Base-by-base conservation (phyloP, 306 rosid species). In the Vachellia pachyceras region DNA sequence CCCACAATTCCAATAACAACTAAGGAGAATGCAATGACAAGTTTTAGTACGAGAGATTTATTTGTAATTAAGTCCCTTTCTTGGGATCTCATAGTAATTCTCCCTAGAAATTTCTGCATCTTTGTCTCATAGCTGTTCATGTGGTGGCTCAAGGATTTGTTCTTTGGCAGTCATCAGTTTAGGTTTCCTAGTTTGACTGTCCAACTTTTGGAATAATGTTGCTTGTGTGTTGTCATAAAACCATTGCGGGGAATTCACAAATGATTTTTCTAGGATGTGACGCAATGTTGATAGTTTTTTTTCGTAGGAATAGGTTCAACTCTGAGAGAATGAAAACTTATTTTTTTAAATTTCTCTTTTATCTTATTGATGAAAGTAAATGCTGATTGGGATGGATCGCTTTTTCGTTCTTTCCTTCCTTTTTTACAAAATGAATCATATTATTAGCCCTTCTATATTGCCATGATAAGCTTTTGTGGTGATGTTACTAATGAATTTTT, bases 401-500 rank as follows among this genome's bases (percentile, higher is more conserved):
- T 44, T 29, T 46, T 3, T 23, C 0, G 17, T 15, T 2, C 10
- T 4, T 10, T 25, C 5, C 5, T 9, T 2, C 7, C 47, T 25
- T 49, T 10, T 2, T 61, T 12, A 5, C 6, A 25, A 47, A 14
- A 74, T 25, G 78, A 14, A 78, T 80, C 61, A 10, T 22, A 36
- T 75, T 52, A 3, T 52, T 46, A 58, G 25, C 55, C 36, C 2
- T 78, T 23, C 7, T 33, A 7, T 65, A 50, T n/a, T 25, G 75
- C 13, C 83, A 37, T 2, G 14, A 75, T 76, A 66, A 39, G 61
- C 66, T 75, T n/a, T 54, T 5, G 50, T 73, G 44, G 25, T 40
- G 39, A 73, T 75, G 84, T 85, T 83, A 67, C 41, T 82, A 74
- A 82, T 58, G 77, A 18, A 71, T 76, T 81, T 80, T 81, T 78